Conservation (phyloP, 2,329 filamentous ascomycete genomes). For the Colletotrichum gigasporum region DNA sequence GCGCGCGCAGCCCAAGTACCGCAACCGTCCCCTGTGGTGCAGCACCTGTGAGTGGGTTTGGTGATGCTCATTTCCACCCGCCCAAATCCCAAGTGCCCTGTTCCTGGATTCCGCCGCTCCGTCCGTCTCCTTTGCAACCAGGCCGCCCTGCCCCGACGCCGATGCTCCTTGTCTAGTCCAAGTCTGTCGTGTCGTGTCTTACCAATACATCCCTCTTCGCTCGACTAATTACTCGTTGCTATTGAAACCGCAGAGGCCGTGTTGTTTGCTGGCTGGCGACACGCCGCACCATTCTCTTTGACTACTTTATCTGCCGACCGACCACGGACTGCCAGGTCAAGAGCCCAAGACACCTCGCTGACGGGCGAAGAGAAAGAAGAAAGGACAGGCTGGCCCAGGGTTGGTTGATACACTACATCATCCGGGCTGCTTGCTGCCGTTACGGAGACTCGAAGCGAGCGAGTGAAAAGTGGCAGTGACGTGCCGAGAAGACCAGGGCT, state of each 20-base stretch:
- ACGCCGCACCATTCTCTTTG: slow-evolving; percentile 2
- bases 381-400: too few species aligned
- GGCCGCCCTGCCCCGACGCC: background rate
- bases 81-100: slow-evolving; percentile 24
- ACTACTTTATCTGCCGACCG: background rate
- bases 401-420: too few species aligned
- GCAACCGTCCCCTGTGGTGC: background rate
- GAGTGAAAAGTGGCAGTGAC: too few species aligned
- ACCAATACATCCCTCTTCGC: background rate
- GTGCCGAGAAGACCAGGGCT: slow-evolving; percentile 28
- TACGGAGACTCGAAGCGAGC: too few species aligned
- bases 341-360: background rate
- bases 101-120: slow-evolving; percentile 27
- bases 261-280: slow-evolving; percentile 1
- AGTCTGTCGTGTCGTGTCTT: slow-evolving; percentile 10
- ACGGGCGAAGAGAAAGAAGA: too few species aligned
- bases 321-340: background rate
- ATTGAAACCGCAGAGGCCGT: background rate
- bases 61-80: slow-evolving; percentile 29
- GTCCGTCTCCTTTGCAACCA: slow-evolving; percentile 1
- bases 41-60: background rate
- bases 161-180: background rate
- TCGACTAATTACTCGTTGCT: background rate
- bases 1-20: background rate
- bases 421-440: too few species aligned